Evolutionary conservation across 2,329 filamentous ascomycete species (phyloP), one percentile per base, ranked within the genome.

Genomic region (Fusarium beomiforme): DNA sequence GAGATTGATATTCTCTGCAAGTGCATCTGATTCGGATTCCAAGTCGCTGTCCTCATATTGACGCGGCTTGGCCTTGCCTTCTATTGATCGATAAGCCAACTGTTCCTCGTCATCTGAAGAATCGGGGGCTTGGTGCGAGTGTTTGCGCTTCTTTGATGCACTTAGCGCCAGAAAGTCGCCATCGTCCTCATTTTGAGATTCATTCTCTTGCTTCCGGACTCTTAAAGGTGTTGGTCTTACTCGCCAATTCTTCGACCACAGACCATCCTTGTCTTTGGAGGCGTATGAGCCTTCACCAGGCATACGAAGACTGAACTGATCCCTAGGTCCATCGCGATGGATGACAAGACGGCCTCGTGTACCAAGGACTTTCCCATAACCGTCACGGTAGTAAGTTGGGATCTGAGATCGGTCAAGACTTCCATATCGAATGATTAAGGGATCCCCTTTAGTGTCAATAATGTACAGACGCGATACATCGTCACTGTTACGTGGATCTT

Each of bases 381-480:
- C 93, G 67, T 83, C 83, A 9, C 93, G 90, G 67, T 86, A 86
- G 77, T 97, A 98, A 5, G 81, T 75, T 0, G 94, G 94, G 14
- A 97, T 82, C 58, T 87, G 88, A 70, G 92, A 92, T 37, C 88
- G 89, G 78, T 97, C 90, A 41, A 92, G 86, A 31, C 88, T 87
- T 4, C 93, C 93, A 78, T 95, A 98, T 29, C 87, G 87, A 46
- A 92, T 80, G 71, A 96, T 94, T 50, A 94, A 86, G 8, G 86
- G 83, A 75, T 98, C 95, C 0, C 95, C 95, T 76, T 89, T 90
- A 43, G 84, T 89, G 80, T 98, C 95, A 55, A 93, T 76, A 46
- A 89, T 75, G 78, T 89, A 95, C 6, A 77, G 41, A 76, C 78
- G 70, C 26, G 78, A 69, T 77, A 64, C 60, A 23, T 64, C 63